These are phyloP conservation scores for Ganoderma resinaceum DNA, from an alignment of 1,284 basidiomycete genomes.

Conservation along the genomic window DNA sequence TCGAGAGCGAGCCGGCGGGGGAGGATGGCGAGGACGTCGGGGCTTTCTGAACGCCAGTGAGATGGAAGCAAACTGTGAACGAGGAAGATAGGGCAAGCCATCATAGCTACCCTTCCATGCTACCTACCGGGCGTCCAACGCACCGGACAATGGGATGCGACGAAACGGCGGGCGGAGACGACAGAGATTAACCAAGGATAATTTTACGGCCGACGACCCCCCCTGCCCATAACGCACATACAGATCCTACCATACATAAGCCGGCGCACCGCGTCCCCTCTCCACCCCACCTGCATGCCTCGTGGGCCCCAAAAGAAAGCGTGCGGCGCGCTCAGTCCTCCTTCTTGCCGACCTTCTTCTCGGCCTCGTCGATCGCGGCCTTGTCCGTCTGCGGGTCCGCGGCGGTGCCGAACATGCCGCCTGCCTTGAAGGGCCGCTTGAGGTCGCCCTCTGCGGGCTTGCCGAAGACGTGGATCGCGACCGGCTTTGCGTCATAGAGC, in stretches of 20 bases:
- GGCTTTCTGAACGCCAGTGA: neutral
- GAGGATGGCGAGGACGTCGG: slow-evolving; percentile 27
- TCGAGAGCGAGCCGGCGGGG: slow-evolving; percentile 29
- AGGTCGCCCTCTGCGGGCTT: slow-evolving; percentile 86
- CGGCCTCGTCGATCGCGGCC: slow-evolving; percentile 86
- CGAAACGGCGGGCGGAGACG: neutral
- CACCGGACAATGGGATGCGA: neutral
- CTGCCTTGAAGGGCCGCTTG: slow-evolving; percentile 90
- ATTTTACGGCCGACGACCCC: slow-evolving; percentile 13
- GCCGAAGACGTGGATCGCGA: slow-evolving; percentile 81
- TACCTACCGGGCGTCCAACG: too few relatives aligned
- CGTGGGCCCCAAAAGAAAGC: neutral
- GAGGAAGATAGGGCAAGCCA: neutral
- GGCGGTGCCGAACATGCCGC: slow-evolving; percentile 71
- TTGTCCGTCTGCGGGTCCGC: slow-evolving; percentile 81
- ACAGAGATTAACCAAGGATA: slow-evolving; percentile 19
- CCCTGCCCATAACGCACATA: slow-evolving; percentile 6
- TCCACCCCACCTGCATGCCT: neutral
- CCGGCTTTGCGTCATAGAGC: slow-evolving; percentile 84
- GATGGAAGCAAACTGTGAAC: neutral
- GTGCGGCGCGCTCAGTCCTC: slow-evolving; percentile 54
- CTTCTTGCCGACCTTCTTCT: slow-evolving; percentile 86
- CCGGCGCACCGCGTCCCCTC: slow-evolving; percentile 14
- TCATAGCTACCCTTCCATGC: too few relatives aligned
- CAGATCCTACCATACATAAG: slow-evolving; percentile 22